Evolutionary conservation across 441 rosid species (phyloP).

Genomic region (Bruguiera hainesii): DNA sequence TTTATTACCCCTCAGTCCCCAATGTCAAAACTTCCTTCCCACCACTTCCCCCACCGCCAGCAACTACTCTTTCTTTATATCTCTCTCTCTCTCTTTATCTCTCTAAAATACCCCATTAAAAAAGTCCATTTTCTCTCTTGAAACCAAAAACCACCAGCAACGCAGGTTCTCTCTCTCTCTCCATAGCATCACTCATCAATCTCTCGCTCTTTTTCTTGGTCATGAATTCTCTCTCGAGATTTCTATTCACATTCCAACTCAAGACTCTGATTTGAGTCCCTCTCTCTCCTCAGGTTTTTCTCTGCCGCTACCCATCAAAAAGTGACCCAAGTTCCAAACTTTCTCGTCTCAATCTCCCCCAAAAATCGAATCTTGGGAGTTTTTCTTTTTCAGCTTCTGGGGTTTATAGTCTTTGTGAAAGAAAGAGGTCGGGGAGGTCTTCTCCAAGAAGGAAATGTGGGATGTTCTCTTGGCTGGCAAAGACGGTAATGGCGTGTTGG

Average conservation of each 20-base stretch:
- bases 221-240: neutral
- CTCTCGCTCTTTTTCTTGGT: slow-evolving; percentile 2
- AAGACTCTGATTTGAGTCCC: slow-evolving; percentile 1
- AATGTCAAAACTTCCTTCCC: slow-evolving; percentile 21
- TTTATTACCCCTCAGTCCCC: neutral
- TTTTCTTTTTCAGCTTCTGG: neutral
- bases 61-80: neutral
- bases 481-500: slow-evolving; percentile 65
- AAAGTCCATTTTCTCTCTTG: neutral
- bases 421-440: slow-evolving; percentile 19
- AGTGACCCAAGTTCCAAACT: slow-evolving; percentile 9
- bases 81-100: slow-evolving; percentile 1
- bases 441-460: slow-evolving; percentile 64
- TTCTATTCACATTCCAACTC: slow-evolving; percentile 1
- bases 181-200: slow-evolving; percentile 8
- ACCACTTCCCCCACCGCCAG: neutral
- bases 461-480: slow-evolving; percentile 75
- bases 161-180: slow-evolving; percentile 12
- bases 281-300: neutral
- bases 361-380: slow-evolving; percentile 1
- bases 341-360: neutral
- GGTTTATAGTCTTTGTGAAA: neutral
- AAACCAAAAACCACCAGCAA: neutral
- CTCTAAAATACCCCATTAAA: neutral
- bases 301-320: neutral